These are phyloP conservation scores for Acacia crassicarpa DNA, from an alignment of 306 rosid genomes.

Conservation along the genomic window DNA sequence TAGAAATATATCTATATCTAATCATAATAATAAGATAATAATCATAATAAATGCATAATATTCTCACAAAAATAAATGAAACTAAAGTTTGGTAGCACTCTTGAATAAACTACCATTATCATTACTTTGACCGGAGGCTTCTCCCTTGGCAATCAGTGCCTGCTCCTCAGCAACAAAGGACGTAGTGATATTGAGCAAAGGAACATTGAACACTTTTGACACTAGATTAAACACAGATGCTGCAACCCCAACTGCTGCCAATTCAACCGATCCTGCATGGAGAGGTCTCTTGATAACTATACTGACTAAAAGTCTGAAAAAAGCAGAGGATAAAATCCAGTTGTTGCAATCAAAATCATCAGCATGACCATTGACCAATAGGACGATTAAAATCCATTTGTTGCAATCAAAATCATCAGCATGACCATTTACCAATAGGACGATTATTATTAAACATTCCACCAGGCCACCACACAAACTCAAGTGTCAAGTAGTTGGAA, in stretches of 20 bases:
- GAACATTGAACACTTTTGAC: conserved; percentile 79
- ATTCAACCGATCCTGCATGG: conserved; percentile 75
- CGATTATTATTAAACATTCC: neutral
- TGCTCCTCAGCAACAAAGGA: conserved; percentile 96
- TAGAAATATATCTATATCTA: too few species aligned
- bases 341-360: too few species aligned
- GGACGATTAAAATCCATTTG: neutral
- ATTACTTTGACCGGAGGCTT: conserved; percentile 26
- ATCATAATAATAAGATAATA: too few species aligned
- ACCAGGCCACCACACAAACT: neutral
- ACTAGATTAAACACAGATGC: conserved; percentile 81
- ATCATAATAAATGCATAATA: too few species aligned
- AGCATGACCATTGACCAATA: too few species aligned
- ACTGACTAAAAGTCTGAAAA: neutral
- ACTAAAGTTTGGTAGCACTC: neutral
- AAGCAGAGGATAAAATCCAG: conserved; percentile 30
- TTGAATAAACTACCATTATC: conserved; percentile 41
- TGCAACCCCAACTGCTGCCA: conserved; percentile 95
- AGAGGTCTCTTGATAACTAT: conserved; percentile 19
- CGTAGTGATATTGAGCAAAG: conserved; percentile 84
- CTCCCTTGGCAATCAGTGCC: conserved; percentile 48
- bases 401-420: conserved; percentile 6
- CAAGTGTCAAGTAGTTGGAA: neutral
- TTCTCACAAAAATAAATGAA: conserved; percentile 1
- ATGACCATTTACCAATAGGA: neutral